Evolutionary conservation across 1,139 yeast genomes (phyloP).

Genomic region (Diutina catenulata): DNA sequence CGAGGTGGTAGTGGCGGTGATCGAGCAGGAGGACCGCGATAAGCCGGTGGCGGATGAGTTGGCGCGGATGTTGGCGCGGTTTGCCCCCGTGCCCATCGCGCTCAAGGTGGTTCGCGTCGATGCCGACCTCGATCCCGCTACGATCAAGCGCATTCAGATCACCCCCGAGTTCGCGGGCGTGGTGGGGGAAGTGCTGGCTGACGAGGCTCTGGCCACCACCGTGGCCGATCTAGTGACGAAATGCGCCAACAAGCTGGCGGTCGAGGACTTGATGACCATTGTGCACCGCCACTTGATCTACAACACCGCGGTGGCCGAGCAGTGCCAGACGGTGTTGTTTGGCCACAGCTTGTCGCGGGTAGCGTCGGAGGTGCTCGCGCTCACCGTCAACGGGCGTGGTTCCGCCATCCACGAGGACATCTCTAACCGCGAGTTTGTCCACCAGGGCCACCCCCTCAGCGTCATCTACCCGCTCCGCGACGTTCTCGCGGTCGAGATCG

Average conservation of each 20-base stretch:
- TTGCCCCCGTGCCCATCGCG: slow-evolving; percentile 16
- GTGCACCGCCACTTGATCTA: slow-evolving; percentile 38
- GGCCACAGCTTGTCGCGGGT: slow-evolving; percentile 77
- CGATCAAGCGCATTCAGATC: slow-evolving; percentile 17
- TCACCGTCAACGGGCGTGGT: slow-evolving; percentile 89
- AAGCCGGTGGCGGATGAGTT: slow-evolving; percentile 12
- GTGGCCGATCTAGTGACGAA: slow-evolving; percentile 7
- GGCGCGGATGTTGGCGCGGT: slow-evolving; percentile 10
- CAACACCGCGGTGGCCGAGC: slow-evolving; percentile 31
- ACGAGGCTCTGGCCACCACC: not conserved
- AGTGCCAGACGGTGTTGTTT: slow-evolving; percentile 47
- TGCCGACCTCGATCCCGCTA: slow-evolving; percentile 18
- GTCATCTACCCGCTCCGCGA: slow-evolving; percentile 67
- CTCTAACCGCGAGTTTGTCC: slow-evolving; percentile 29
- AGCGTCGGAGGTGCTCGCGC: slow-evolving; percentile 67
- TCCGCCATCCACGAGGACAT: slow-evolving; percentile 43
- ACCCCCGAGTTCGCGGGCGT: slow-evolving; percentile 11
- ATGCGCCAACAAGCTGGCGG: slow-evolving; percentile 37
- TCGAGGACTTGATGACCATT: slow-evolving; percentile 45
- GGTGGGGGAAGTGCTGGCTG: not conserved
- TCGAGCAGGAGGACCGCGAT: slow-evolving; percentile 16
- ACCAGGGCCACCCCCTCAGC: slow-evolving; percentile 21
- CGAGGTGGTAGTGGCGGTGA: slow-evolving; percentile 40
- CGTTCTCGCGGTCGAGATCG: slow-evolving; percentile 53
- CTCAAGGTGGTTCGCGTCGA: slow-evolving; percentile 29